Conservation (phyloP, 306 rosid species). For the Fagus sylvatica region DNA sequence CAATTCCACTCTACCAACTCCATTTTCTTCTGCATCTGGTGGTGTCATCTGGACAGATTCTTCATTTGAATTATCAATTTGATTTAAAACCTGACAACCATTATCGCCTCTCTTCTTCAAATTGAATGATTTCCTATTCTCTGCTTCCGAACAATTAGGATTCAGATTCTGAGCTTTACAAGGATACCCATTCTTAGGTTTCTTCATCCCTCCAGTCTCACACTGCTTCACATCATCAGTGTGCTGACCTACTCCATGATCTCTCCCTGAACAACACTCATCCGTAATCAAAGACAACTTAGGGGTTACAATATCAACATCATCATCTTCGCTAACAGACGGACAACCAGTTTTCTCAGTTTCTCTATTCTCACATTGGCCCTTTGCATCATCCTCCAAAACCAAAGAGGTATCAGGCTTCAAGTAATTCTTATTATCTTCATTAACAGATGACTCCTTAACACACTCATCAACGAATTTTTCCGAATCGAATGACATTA, state of each 20-base stretch:
- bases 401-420: slow-evolving; percentile 3
- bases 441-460: slow-evolving; percentile 22
- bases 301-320: not conserved
- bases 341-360: not conserved
- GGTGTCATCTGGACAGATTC: slow-evolving; percentile 38
- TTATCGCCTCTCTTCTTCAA: slow-evolving; percentile 19
- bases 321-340: slow-evolving; percentile 27
- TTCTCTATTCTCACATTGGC: slow-evolving; percentile 16
- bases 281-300: slow-evolving; percentile 5
- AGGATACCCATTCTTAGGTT: slow-evolving; percentile 12
- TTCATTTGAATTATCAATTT: slow-evolving; percentile 33
- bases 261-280: slow-evolving; percentile 21
- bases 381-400: slow-evolving; percentile 27
- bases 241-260: slow-evolving; percentile 6
- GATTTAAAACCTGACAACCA: slow-evolving; percentile 29
- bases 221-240: slow-evolving; percentile 20
- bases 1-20: slow-evolving; percentile 17
- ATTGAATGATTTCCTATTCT: slow-evolving; percentile 11
- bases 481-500: slow-evolving; percentile 9
- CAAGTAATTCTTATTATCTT: slow-evolving; percentile 4
- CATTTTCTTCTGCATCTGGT: slow-evolving; percentile 38
- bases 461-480: slow-evolving; percentile 14
- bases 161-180: slow-evolving; percentile 20
- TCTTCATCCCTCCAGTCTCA: slow-evolving; percentile 20
- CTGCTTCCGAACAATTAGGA: slow-evolving; percentile 19